These are phyloP conservation scores for Candida vartiovaarae DNA, from an alignment of 805 yeast genomes.

Conservation along the genomic window DNA sequence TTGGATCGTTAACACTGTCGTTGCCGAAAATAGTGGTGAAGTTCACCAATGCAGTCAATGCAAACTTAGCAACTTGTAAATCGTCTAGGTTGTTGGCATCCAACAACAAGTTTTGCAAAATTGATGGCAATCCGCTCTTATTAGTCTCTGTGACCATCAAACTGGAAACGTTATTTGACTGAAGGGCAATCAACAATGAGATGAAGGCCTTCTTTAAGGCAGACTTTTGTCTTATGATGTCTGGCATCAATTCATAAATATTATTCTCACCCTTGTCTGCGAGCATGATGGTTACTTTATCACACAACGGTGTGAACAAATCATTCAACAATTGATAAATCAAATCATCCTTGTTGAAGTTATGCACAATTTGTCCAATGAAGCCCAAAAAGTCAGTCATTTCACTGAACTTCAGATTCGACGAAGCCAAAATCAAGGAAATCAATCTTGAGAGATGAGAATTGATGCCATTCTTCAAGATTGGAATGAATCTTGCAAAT, in stretches of 20 bases:
- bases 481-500: constrained; percentile 77
- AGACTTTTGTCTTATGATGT: constrained; percentile 56
- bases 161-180: constrained; percentile 74
- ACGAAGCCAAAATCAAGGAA: constrained; percentile 51
- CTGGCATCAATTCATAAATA: constrained; percentile 38
- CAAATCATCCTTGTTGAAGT: constrained; percentile 55
- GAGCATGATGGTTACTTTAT: constrained; percentile 50
- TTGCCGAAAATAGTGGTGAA: constrained; percentile 59
- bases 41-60: constrained; percentile 62
- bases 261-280: constrained; percentile 36
- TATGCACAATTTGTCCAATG: constrained; percentile 81
- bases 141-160: constrained; percentile 67
- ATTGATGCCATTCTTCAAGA: constrained; percentile 48
- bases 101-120: constrained; percentile 57
- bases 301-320: constrained; percentile 65
- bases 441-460: constrained; percentile 63
- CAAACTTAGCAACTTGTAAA: constrained; percentile 55
- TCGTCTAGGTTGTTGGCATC: constrained; percentile 61
- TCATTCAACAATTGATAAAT: constrained; percentile 71
- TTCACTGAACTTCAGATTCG: constrained; percentile 54
- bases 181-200: constrained; percentile 58
- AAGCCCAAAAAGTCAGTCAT: constrained; percentile 78
- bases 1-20: constrained; percentile 56
- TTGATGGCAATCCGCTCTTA: constrained; percentile 47
- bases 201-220: constrained; percentile 65